Conservation (phyloP, 805 yeast genomes). For the Candida vaughaniae region DNA sequence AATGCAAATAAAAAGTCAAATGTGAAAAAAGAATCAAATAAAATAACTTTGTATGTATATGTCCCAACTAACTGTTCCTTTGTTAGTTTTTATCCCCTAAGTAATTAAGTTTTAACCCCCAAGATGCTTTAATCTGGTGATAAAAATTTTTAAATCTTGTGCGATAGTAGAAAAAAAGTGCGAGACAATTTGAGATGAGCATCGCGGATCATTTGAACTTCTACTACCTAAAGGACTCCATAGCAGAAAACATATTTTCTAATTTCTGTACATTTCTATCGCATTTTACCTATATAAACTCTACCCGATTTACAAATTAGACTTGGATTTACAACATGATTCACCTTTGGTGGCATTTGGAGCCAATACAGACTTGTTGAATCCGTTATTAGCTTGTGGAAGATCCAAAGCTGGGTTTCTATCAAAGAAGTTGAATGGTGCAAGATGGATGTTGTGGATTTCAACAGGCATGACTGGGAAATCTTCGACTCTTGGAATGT, state of each 20-base stretch:
- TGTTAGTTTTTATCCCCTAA: too few relatives aligned
- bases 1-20: too few relatives aligned
- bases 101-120: too few relatives aligned
- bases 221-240: constrained; percentile 1
- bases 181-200: constrained; percentile 9
- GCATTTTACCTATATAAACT: too few relatives aligned
- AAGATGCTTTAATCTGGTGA: too few relatives aligned
- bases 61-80: too few relatives aligned
- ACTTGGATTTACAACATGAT: constrained; percentile 40
- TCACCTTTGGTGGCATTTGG: constrained; percentile 18
- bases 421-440: constrained; percentile 74
- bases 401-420: constrained; percentile 76
- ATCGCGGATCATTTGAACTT: constrained; percentile 2
- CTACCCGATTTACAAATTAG: constrained; percentile 21
- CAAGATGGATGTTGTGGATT: constrained; percentile 60
- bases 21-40: not conserved
- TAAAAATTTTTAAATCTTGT: too few relatives aligned
- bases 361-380: constrained; percentile 60
- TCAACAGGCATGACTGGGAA: constrained; percentile 92
- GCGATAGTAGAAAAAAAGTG: too few relatives aligned
- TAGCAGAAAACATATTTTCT: too few relatives aligned
- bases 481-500: constrained; percentile 79
- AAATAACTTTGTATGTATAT: not conserved
- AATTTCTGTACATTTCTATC: too few relatives aligned
- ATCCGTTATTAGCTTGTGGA: constrained; percentile 65